Base-by-base conservation (phyloP, 495 filamentous ascomycete genomes). In the Xylaria longipes region DNA sequence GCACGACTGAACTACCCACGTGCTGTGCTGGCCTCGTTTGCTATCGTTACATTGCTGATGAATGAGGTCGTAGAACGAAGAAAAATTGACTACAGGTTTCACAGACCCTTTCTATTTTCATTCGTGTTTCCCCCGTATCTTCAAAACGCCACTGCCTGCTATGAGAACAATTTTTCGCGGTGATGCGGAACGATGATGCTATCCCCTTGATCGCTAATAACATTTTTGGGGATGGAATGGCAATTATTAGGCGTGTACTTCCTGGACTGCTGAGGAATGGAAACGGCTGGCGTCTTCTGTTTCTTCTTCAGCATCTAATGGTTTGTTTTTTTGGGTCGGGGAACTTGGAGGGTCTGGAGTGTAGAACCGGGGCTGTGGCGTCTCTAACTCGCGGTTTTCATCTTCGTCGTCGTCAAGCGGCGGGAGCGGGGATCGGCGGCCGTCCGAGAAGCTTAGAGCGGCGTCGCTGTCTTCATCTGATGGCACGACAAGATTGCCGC, bases 401-500 rank as follows among this genome's bases (percentile, higher is more conserved):
- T 75, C 73, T 69, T 71, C 85, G 17, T 70, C 66, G 46, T 82
- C 83, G 54, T 87, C 84, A 20, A 86, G 83, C 0, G 84, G 84
- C 7, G 85, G 85, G 25, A 89, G 75, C 5, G 87, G 87, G 6
- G 87, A 87, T 22, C 81, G 82, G 56, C 85, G 79, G 17, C 87
- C 87, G 33, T 89, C 87, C 0, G 86, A 89, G 54, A 88, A 84
- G 74, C 86, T 88, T 20, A 85, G 58, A 1, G 86, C 87, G 11
- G 83, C 87, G 41, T 88, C 86, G 70, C 86, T 88, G 69, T 89
- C 87, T 52, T 87, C 87, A 68, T 89, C 87, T 8, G 82, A 86
- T 3, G 81, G 82, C 20, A 85, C 75, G 14, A 79, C 75, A 35
- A 84, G 77, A 65, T 76, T 82, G 14, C 77, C 79, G 35, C 72